Evolutionary conservation across 1,284 basidiomycete genomes (phyloP), one percentile per base, ranked within the genome.

Genomic region (Cerrena zonata): DNA sequence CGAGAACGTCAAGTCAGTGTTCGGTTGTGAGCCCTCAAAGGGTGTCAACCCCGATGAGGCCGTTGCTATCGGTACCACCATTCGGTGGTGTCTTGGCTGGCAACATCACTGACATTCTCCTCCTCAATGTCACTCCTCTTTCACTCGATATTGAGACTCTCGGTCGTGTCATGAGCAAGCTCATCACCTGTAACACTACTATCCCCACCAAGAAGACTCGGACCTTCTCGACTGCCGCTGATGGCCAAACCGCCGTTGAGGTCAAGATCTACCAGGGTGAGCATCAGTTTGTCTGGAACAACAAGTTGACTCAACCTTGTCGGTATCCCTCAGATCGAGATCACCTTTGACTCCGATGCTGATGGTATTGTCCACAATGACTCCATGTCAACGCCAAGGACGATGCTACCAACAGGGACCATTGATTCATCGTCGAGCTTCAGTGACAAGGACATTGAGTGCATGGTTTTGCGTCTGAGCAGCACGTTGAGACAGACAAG

Each of bases 121-220:
- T 99, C 40, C 84, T 99, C 56, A 94, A 97, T 66, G 94, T 98
- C 50, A 97, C 94, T 22, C 94, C 94, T 38, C 78, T 95, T 1
- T 94, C 93, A 0, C 86, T 95, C 57, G 82, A 82, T 79, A 95
- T 96, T 61, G 91, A 96, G 76, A 98, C 95, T 5, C 90, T 97
- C 54, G 95, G 95, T 64, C 95, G 95, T 69, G 96, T 99, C 72
- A 97, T 98, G 90, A 98, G 95, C 56, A 90, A 91, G 69, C 79
- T 93, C 47, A 94, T 94, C 73, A 88, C 84, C 69, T 88, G 95
- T 56, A 99, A 99, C 79, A 99, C 95, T n/a, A 98, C 95, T 55
- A 98, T 98, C 73, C 95, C 95, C 19, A 98, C 94, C 65, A 99
- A 98, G 83, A 98, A 99, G 84, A 94, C 91, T 2, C 94, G 98